These are phyloP conservation scores for Pseudonectria foliicola DNA, from an alignment of 2,329 filamentous ascomycete genomes.

Conservation along the genomic window DNA sequence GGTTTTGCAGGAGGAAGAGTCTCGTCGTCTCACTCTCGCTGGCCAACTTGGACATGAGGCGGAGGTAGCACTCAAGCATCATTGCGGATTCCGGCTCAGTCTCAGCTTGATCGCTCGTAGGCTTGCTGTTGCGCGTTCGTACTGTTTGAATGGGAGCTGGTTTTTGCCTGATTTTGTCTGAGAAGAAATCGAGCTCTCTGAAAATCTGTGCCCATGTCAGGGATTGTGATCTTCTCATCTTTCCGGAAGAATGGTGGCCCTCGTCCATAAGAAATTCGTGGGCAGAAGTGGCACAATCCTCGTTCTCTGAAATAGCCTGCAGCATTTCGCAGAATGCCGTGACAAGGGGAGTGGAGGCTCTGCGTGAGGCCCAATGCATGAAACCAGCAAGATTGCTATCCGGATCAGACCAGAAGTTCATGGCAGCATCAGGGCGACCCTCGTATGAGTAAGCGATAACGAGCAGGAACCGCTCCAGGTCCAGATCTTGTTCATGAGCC, in stretches of 20 bases:
- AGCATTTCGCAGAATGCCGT: constrained; percentile 97
- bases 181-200: constrained; percentile 80
- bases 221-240: constrained; percentile 74
- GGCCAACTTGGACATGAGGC: constrained; percentile 76
- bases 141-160: constrained; percentile 38
- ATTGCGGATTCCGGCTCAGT: constrained; percentile 86
- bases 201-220: constrained; percentile 93
- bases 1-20: constrained; percentile 61
- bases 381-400: constrained; percentile 94
- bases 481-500: constrained; percentile 58
- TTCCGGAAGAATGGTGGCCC: constrained; percentile 62
- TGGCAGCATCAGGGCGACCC: constrained; percentile 72
- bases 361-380: constrained; percentile 90
- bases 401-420: constrained; percentile 84
- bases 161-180: constrained; percentile 68
- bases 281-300: constrained; percentile 74
- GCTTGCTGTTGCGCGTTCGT: constrained; percentile 51
- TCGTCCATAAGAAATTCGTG: constrained; percentile 90
- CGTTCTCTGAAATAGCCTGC: constrained; percentile 75
- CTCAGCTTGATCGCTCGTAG: constrained; percentile 62
- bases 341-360: constrained; percentile 91
- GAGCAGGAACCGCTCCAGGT: constrained; percentile 84
- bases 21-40: constrained; percentile 66
- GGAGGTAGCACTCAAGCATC: constrained; percentile 92
- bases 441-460: constrained; percentile 91